Evolutionary conservation across 768 basidiomycete genomes (phyloP), one percentile per base, ranked within the genome.

Genomic region (Psilocybe cyanescens): DNA sequence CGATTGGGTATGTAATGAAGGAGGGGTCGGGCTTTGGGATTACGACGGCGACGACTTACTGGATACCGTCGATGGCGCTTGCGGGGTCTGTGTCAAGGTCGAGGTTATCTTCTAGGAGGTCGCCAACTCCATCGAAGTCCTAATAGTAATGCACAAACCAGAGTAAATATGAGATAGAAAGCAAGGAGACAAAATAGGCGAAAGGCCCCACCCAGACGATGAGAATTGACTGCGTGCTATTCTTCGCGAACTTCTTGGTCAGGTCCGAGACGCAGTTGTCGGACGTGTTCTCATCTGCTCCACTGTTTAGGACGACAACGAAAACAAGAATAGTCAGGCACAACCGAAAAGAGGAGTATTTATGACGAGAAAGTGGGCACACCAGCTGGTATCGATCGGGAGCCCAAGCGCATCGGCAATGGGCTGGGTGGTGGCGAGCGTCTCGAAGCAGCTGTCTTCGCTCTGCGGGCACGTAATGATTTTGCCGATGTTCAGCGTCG

Each of bases 401-500:
- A 71, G 58, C 1, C 67, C 65, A 11, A 73, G 62, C 5, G 66
- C 54, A 29, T 64, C 62, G n/a, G 70, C 72, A n/a, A 67, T 66
- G 17, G 72, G 72, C 55, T 64, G 58, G 4, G 70, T 56, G 4
- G 72, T 73, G 6, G 58, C 51, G 8, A 68, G 52, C 3, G 72
- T 71, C 30, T 66, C 65, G 31, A 68, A 66, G 45, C 68, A 71
- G 29, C 69, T 68, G 30, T 69, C 70, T 17, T 61, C 63, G 52
- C 68, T 69, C 24, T 62, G 59, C 3, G 68, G 65, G 50, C 70
- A 73, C 57, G 67, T 65, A 33, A 71, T 61, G 39, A 73, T 69
- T 49, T 70, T 68, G n/a, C 71, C 69, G 47, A 71, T 67, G 47
- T 69, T 64, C 63, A 68, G 61, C 12, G 64, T 64, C 17, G 64